Base-by-base conservation (phyloP, 2,329 filamentous ascomycete genomes). In the Verticillium longisporum region DNA sequence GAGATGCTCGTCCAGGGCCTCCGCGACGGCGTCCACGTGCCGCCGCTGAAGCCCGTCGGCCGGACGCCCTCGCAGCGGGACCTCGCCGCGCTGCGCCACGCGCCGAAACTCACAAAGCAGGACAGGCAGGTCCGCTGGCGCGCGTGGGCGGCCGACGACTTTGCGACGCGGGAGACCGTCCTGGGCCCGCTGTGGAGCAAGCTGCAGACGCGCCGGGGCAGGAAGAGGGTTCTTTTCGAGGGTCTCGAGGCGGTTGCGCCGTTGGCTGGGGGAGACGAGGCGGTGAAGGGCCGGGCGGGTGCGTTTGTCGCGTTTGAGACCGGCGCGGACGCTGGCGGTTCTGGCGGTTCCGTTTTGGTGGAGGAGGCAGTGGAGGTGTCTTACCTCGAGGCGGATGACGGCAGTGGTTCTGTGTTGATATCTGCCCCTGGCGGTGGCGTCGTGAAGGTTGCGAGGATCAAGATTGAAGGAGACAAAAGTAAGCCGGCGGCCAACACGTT, bases 1-100 rank as follows among this genome's bases (percentile, higher is more conserved):
- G 70, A 83, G 3, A 83, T 97, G 76, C 83, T 99, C 0, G 76
- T 91, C 1, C 70, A 84, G 11, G 85, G 84, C 0, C 81, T 98
- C 33, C 78, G 81, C 11, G 74, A 80, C 1, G 80, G 85, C 0
- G 66, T 88, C 0, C 92, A 92, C 68, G 75, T 92, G 0, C 83
- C 85, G 1, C 90, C 88, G 1, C 71, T 83, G n/a, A 15, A 55
- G 32, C 31, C 57, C n/a, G 57, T 37, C n/a, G 18, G 45, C 45
- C 21, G 45, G 45, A 50, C 45, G 7, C 45, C 45, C 45, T 26
- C n/a, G 11, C 15, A 55, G 7, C 66, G 71, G 38, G 67, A 60
- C 58, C 71, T 34, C 6, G 31, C 56, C 32, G 56, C 55, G 13
- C 66, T 73, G 2, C 61, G 60, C 32, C 83, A 88, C 68, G 94